Evolutionary conservation across 129 eudicot species (phyloP).

Genomic region (Logfia minima): DNA sequence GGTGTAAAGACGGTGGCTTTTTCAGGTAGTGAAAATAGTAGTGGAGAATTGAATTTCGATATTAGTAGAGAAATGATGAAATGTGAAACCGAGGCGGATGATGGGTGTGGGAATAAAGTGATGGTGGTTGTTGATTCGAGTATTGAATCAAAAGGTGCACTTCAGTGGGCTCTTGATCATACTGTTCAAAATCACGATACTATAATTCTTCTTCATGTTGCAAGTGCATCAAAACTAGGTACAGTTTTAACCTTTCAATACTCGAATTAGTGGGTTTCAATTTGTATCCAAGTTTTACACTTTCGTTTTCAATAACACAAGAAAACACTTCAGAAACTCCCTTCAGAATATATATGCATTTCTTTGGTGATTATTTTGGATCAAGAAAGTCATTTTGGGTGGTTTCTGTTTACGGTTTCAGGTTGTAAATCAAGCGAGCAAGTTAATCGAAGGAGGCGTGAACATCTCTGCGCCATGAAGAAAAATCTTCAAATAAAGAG

Average conservation of each 20-base stretch:
- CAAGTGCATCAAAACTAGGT: constrained; percentile 48
- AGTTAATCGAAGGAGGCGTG: constrained; percentile 43
- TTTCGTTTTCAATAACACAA: too few species aligned
- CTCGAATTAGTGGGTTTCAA: too few species aligned
- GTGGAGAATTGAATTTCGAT: constrained; percentile 47
- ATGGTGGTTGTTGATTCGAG: constrained; percentile 82
- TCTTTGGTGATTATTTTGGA: background rate
- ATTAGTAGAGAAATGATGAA: constrained; percentile 22
- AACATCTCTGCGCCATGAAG: constrained; percentile 53
- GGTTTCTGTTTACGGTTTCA: constrained; percentile 11
- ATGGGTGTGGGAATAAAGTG: constrained; percentile 59
- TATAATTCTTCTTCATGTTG: constrained; percentile 64
- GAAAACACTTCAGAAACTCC: too few species aligned
- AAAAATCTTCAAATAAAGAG: constrained; percentile 47
- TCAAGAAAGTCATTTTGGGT: background rate
- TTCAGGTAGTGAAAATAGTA: constrained; percentile 39
- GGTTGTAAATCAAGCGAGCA: constrained; percentile 36
- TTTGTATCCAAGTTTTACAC: background rate
- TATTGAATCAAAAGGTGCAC: constrained; percentile 62
- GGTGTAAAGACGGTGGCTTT: constrained; percentile 38
- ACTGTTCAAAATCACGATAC: constrained; percentile 75
- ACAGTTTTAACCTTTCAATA: background rate
- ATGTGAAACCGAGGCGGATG: constrained; percentile 20
- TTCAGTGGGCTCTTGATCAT: constrained; percentile 93
- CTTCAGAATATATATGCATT: too few species aligned